These are phyloP conservation scores for Castanospermum australe DNA, from an alignment of 306 rosid genomes.

Conservation along the genomic window DNA sequence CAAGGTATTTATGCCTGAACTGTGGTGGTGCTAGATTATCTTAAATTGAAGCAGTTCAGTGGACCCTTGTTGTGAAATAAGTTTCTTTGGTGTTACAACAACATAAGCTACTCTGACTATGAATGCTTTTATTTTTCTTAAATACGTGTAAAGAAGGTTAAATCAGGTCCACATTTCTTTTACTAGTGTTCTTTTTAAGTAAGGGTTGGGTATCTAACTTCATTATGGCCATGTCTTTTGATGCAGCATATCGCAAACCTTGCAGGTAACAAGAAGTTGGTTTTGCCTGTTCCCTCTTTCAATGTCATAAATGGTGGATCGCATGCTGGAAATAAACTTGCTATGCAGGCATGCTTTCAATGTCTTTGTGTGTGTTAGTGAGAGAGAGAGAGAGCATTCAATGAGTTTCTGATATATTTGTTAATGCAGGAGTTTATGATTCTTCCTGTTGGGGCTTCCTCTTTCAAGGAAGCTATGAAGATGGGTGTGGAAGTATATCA, in stretches of 20 bases:
- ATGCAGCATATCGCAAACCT: constrained; percentile 97
- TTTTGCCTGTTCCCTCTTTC: constrained; percentile 95
- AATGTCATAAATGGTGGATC: constrained; percentile 99
- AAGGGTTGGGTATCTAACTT: background rate
- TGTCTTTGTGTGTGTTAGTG: background rate
- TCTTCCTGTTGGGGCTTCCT: constrained; percentile 91
- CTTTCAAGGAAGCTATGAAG: constrained; percentile 99
- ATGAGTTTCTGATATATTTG: constrained; percentile 7
- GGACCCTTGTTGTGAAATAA: no score
- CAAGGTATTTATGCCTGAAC: constrained; percentile 82
- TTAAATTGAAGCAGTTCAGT: no score
- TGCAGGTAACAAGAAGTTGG: constrained; percentile 87
- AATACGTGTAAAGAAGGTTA: no score
- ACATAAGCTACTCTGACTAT: background rate
- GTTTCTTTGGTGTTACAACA: background rate
- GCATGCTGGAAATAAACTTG: constrained; percentile 99
- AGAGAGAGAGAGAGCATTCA: background rate
- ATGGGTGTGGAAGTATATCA: constrained; percentile 99
- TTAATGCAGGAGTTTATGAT: constrained; percentile 92
- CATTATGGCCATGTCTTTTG: background rate
- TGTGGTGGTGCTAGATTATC: no score
- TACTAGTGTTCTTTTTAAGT: no score
- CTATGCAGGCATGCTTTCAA: constrained; percentile 80
- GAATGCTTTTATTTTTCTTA: background rate
- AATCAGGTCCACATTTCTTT: no score